Evolutionary conservation across 2,329 filamentous ascomycete species (phyloP).

Genomic region (Geosmithia morbida): DNA sequence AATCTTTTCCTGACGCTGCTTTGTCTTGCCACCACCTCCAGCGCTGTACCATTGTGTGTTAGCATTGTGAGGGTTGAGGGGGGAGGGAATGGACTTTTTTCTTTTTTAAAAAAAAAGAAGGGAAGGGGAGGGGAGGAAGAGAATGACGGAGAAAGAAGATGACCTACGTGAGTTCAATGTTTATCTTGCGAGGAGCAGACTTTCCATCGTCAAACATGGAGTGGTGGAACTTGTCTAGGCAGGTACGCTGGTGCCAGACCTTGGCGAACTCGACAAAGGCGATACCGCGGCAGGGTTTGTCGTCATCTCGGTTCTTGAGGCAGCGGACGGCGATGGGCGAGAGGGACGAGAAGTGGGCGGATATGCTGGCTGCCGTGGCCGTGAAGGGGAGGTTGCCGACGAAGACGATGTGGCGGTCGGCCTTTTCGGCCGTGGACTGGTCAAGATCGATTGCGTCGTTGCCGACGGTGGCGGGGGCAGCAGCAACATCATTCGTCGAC

Average conservation of each 20-base stretch:
- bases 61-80: neutral
- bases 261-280: constrained; percentile 82
- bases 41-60: constrained; percentile 33
- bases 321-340: constrained; percentile 38
- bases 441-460: constrained; percentile 7
- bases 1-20: constrained; percentile 61
- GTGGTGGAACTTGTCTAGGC: constrained; percentile 82
- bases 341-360: constrained; percentile 65
- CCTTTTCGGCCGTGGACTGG: constrained; percentile 7
- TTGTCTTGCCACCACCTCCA: constrained; percentile 71
- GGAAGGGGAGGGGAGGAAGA: neutral
- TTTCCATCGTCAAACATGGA: constrained; percentile 50
- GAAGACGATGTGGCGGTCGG: constrained; percentile 17
- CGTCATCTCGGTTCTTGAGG: constrained; percentile 50
- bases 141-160: neutral
- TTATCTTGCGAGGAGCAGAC: constrained; percentile 57
- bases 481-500: constrained; percentile 4
- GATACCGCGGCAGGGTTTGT: constrained; percentile 53
- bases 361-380: constrained; percentile 56
- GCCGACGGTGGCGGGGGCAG: constrained; percentile 4
- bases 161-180: constrained; percentile 76
- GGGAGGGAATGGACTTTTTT: too few species aligned
- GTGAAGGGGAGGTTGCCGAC: constrained; percentile 76
- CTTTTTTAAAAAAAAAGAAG: too few species aligned
- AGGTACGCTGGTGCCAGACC: constrained; percentile 85